These are phyloP conservation scores for Cladosporium colombiae DNA, from an alignment of 2,329 filamentous ascomycete species.

Conservation along the genomic window DNA sequence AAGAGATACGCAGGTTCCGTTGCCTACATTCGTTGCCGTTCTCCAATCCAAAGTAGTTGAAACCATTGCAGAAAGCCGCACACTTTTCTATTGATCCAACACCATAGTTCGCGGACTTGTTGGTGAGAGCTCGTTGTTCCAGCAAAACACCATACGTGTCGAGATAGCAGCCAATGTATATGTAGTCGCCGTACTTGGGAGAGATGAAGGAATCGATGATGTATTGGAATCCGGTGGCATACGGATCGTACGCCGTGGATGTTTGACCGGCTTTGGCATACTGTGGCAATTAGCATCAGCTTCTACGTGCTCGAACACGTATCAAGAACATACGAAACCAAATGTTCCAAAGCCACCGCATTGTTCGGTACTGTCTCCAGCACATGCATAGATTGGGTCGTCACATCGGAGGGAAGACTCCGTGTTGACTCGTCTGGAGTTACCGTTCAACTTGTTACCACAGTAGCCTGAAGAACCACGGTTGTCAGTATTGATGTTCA, in stretches of 20 bases:
- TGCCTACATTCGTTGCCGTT: conserved; percentile 10
- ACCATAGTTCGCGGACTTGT: background rate
- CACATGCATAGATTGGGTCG: conserved; percentile 1
- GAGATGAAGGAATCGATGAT: conserved; percentile 13
- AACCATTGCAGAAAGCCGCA: background rate
- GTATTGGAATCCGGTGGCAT: conserved; percentile 11
- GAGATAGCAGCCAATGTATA: conserved; percentile 6
- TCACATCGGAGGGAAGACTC: conserved; percentile 9
- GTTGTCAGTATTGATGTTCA: background rate
- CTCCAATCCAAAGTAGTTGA: conserved; percentile 7
- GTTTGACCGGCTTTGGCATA: conserved; percentile 10
- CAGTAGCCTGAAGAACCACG: background rate
- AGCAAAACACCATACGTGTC: background rate
- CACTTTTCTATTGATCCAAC: conserved; percentile 5
- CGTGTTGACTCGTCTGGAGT: conserved; percentile 11
- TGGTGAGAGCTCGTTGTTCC: background rate
- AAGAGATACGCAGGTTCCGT: background rate
- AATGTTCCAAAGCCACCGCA: conserved; percentile 1
- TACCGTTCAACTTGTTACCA: conserved; percentile 5
- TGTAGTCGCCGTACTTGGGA: conserved; percentile 13
- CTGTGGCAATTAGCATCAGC: background rate
- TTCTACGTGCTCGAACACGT: background rate
- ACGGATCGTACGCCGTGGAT: conserved; percentile 6
- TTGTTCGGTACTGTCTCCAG: conserved; percentile 1
- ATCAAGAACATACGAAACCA: background rate